Base-by-base conservation (phyloP, 1,284 basidiomycete species). In the Phlebopus sp. region DNA sequence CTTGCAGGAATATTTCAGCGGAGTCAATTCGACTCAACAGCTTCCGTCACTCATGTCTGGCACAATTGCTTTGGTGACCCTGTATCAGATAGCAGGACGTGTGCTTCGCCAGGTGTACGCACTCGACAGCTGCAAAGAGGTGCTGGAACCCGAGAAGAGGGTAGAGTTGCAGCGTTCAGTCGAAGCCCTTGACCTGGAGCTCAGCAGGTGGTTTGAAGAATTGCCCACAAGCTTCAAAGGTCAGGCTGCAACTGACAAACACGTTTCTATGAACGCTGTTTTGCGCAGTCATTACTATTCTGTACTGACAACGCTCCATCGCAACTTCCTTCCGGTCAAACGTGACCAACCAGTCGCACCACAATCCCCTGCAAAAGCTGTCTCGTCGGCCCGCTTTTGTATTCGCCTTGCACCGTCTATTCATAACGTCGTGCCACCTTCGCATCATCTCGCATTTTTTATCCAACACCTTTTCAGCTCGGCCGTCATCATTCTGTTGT, bases 401-500 rank as follows among this genome's bases (percentile, higher is more conserved):
- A 91, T 94, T 55, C 82, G 84, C 46, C 79, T 94, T 42, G 91
- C 91, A 1, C 84, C 90, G 34, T 89, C 90, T 13, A 87, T 92
- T 69, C 88, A 84, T 62, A 84, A 89, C 56, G 82, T 89, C 40
- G 86, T 94, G 1, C 90, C 92, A 3, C 79, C 88, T 4, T 91
- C 90, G 11, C 92, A 94, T 61, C 90, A 93, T 64, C 77, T 94
- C 31, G 90, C 91, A 2, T 91, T 94, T 66, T 93, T 91, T 73
- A 90, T 92, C 49, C 92, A 94, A 61, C 90, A 92, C 59, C 77
- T 94, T 15, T 94, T 93, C 74, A 92, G 89, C 56, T 92, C 90
- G 25, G 89, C 90, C 1, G 89, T 93, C 49, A 91, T 94, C 59
- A 82, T 93, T 38, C 71, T 94, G 31, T 73, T 94, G 3, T 94